A percentile compares a stretch with the other conserved stretches of the same genome.
Conservation (phyloP, 768 basidiomycete genomes). For the Lactifluus echinatus region DNA sequence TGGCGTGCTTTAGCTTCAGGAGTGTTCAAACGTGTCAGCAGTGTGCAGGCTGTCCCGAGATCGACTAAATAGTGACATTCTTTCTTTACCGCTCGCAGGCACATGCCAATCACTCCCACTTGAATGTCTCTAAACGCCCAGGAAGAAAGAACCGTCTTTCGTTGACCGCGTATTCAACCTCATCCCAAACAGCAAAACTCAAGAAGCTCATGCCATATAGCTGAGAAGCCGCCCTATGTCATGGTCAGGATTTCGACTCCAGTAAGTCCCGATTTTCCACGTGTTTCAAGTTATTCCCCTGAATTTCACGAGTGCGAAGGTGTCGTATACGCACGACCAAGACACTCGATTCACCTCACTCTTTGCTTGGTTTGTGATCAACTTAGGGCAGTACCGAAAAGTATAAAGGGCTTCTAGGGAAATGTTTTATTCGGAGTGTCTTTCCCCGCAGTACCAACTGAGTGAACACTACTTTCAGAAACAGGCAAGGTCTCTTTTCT, state of each 20-base stretch:
- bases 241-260: neutral
- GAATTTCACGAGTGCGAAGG: neutral
- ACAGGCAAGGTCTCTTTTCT: conserved; percentile 16
- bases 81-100: conserved; percentile 34
- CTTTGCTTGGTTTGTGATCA: neutral
- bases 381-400: neutral
- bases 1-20: conserved; percentile 62
- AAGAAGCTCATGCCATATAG: conserved; percentile 72
- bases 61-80: neutral
- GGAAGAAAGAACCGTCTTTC: conserved; percentile 58
- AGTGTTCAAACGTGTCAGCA: conserved; percentile 65
- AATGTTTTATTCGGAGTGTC: neutral
- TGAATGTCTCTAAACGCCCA: conserved; percentile 60
- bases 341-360: neutral
- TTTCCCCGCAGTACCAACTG: conserved; percentile 17
- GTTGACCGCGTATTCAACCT: conserved; percentile 56
- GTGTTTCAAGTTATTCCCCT: neutral
- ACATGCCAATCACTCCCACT: conserved; percentile 62
- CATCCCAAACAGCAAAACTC: conserved; percentile 55
- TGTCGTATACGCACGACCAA: neutral
- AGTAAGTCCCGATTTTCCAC: neutral
- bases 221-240: conserved; percentile 22
- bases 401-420: neutral
- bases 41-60: neutral
- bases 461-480: conserved; percentile 24